phyloP scores from a whole-genome alignment of 1,284 basidiomycete species.

The Ustilago vetiveriae region DNA sequence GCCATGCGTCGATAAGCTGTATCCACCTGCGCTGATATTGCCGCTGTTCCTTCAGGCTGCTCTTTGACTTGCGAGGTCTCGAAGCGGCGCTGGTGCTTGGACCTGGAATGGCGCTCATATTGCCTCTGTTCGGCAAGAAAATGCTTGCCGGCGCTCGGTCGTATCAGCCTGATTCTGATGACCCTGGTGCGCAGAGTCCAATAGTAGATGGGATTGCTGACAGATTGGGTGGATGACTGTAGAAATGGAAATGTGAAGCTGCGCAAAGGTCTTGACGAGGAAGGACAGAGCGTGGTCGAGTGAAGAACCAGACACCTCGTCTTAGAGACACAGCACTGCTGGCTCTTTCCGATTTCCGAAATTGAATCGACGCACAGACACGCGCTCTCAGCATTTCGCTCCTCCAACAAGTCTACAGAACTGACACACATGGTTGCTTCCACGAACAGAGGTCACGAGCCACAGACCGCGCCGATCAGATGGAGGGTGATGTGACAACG shows the following conservation, averaged over 20 bases:
- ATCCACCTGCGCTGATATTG: constrained; percentile 26
- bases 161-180: too few species aligned
- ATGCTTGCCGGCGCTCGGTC: too few species aligned
- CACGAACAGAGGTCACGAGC: too few species aligned
- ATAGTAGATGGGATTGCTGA: not conserved
- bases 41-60: not conserved
- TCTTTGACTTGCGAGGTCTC: not conserved
- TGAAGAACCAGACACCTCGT: not conserved
- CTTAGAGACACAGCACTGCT: not conserved
- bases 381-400: not conserved
- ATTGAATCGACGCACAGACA: constrained; percentile 8
- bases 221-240: not conserved
- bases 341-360: constrained; percentile 8
- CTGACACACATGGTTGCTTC: too few species aligned
- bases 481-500: too few species aligned
- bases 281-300: not conserved
- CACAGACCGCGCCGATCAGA: too few species aligned
- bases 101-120: constrained; percentile 1
- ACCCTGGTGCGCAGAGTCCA: too few species aligned
- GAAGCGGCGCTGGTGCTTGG: constrained; percentile 1
- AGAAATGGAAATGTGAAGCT: not conserved
- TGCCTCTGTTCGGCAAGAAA: not conserved
- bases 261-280: not conserved
- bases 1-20: constrained; percentile 39
- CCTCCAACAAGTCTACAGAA: too few species aligned